Percentiles rank a stretch among this genome's conserved stretches.
phyloP scores from a whole-genome alignment of 202 grass and related monocot genomes.

The Dendrocalamus latiflorus region DNA sequence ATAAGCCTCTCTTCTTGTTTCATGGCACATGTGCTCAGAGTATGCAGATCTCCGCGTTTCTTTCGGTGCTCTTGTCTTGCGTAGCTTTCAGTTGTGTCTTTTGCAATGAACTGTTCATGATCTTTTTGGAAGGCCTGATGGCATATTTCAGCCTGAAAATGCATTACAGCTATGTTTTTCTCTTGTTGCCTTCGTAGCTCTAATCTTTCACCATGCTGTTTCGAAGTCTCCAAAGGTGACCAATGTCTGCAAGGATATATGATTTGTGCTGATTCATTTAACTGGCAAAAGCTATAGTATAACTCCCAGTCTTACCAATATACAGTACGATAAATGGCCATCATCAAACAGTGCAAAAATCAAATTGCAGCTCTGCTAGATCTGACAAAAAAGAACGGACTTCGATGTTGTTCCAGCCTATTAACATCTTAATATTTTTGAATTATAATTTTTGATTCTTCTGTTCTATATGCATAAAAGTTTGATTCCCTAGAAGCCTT shows the following conservation, averaged over 20 bases:
- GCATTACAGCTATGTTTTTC: background rate
- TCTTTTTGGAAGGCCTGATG: background rate
- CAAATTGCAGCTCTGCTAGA: background rate
- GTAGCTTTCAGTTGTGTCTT: background rate
- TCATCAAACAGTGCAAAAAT: background rate
- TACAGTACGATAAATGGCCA: background rate
- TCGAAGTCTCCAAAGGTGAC: background rate
- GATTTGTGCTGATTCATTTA: background rate
- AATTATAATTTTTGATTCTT: no score
- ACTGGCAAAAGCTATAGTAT: background rate
- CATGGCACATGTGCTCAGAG: background rate
- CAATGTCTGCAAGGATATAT: background rate
- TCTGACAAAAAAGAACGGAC: background rate
- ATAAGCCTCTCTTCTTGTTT: conserved; percentile 2
- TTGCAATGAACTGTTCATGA: background rate
- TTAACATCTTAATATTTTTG: background rate
- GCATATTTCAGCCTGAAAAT: background rate
- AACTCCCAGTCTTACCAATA: background rate
- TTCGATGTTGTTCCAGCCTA: background rate
- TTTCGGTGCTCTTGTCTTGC: background rate
- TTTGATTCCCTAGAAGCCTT: no score
- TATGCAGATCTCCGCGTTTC: background rate
- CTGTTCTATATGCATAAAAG: no score
- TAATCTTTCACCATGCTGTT: background rate
- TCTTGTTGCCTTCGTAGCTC: background rate